Evolutionary conservation across 495 filamentous ascomycete genomes (phyloP), one percentile per base, ranked within the genome.

Genomic region (Daldinia grandis): DNA sequence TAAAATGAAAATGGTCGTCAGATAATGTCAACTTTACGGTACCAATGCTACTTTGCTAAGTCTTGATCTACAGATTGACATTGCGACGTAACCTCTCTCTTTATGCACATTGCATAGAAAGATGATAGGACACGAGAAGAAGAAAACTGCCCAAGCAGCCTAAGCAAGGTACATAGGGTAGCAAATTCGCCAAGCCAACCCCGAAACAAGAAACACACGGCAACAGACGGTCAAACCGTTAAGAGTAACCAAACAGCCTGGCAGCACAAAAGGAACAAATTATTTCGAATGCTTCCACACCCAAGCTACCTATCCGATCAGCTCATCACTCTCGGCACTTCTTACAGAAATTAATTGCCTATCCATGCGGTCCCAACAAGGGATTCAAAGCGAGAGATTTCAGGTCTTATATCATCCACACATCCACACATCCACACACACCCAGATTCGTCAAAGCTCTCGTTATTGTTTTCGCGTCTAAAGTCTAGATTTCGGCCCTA

Each of bases 141-240:
- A 38, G 35, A 37, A 19, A 49, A 3, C n/a, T 24, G 8, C 6
- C 21, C 42, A 19, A 49, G 17, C 42, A 19, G 24, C 33, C 19
- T 35, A 44, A 5, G 21, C 30, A 47, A 17, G 14, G 8, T 37
- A 59, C 38, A 7, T 37, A 30, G 37, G 19, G 27, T 54, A 62
- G 51, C 47, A 4, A 58, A 30, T 21, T 57, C 53, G 70, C 70
- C 70, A 73, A 73, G 65, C 56, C 55, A 44, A 42, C 53, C 60
- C 65, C 61, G 65, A 73, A 73, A 73, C 70, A 66, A 62, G 65
- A 68, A 73, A 72, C 64, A 58, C 63, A 57, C 55, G 49, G 38
- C 60, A 40, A 33, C 59, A 66, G 63, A 67, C 54, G n/a, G 56
- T 35, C 30, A 63, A 31, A 64, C 49, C 50, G 50, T 62, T 51